A percentile compares a stretch with the other conserved stretches of the same genome.
These are phyloP conservation scores for Cercis canadensis DNA, from an alignment of 306 rosid genomes.

Conservation along the genomic window DNA sequence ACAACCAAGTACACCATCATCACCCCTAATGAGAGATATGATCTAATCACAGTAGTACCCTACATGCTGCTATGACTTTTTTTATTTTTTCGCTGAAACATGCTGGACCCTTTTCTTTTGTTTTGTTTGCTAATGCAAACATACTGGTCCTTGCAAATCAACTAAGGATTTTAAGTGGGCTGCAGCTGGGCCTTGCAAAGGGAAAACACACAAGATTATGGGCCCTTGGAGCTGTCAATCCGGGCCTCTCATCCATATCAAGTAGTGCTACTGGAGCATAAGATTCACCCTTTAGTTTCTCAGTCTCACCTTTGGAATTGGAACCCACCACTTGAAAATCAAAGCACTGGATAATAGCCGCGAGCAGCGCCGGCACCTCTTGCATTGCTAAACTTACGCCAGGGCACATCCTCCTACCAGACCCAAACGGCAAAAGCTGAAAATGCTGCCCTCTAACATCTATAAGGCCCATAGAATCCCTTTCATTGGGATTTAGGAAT, in stretches of 20 bases:
- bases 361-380: slow-evolving; percentile 37
- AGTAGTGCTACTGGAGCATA: background rate
- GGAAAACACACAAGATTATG: slow-evolving; percentile 39
- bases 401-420: slow-evolving; percentile 57
- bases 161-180: background rate
- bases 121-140: too few species aligned
- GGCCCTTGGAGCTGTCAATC: slow-evolving; percentile 46
- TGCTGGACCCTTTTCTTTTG: too few species aligned
- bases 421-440: slow-evolving; percentile 50
- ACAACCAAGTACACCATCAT: too few species aligned
- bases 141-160: background rate
- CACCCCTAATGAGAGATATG: too few species aligned
- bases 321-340: slow-evolving; percentile 36
- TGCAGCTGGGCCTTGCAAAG: background rate
- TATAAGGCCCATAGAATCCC: background rate
- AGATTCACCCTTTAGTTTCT: too few species aligned
- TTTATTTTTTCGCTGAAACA: too few species aligned
- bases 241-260: slow-evolving; percentile 35
- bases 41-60: too few species aligned
- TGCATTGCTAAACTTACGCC: slow-evolving; percentile 37
- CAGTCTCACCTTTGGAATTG: background rate
- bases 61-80: too few species aligned
- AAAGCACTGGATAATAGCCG: slow-evolving; percentile 50
- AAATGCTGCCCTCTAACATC: slow-evolving; percentile 41
- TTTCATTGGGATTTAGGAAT: slow-evolving; percentile 1